Conservation (phyloP, 2,329 filamentous ascomycete genomes). For the Stagonosporopsis chrysanthemi region DNA sequence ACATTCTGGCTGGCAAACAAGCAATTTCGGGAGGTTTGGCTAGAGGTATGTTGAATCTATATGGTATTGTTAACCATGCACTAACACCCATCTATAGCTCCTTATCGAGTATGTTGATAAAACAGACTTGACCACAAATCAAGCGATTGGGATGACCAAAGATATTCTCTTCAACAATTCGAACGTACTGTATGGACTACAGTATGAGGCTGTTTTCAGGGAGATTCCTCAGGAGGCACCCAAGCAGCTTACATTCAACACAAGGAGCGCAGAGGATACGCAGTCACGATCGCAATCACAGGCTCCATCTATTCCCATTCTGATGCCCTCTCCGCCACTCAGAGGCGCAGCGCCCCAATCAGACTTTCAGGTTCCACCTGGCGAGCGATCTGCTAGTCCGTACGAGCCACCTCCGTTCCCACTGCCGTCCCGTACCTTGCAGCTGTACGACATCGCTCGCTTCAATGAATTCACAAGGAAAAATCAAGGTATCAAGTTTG, state of each 20-base stretch:
- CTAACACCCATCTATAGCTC: constrained; percentile 55
- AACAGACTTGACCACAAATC: constrained; percentile 65
- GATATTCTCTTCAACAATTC: constrained; percentile 80
- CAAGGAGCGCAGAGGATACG: constrained; percentile 20
- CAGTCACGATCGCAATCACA: constrained; percentile 3
- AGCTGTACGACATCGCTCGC: constrained; percentile 48
- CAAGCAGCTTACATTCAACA: constrained; percentile 36
- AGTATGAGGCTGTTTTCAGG: constrained; percentile 50
- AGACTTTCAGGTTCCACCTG: constrained; percentile 1
- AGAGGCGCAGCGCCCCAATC: not conserved
- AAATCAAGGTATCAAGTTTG: constrained; percentile 65
- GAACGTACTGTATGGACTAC: constrained; percentile 75
- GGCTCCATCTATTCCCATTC: constrained; percentile 13
- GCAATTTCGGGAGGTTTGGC: constrained; percentile 75
- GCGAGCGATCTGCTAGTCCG: constrained; percentile 20
- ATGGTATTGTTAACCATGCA: not conserved
- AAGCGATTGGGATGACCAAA: constrained; percentile 70
- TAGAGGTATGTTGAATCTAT: constrained; percentile 60
- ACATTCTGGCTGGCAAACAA: constrained; percentile 76
- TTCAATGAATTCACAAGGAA: constrained; percentile 59
- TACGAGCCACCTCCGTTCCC: constrained; percentile 34
- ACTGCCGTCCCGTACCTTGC: constrained; percentile 38
- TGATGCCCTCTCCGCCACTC: constrained; percentile 9
- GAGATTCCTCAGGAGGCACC: constrained; percentile 30
- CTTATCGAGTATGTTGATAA: constrained; percentile 72